Conservation (phyloP, 495 filamentous ascomycete genomes). For the Aspergillus sclerotioniger region DNA sequence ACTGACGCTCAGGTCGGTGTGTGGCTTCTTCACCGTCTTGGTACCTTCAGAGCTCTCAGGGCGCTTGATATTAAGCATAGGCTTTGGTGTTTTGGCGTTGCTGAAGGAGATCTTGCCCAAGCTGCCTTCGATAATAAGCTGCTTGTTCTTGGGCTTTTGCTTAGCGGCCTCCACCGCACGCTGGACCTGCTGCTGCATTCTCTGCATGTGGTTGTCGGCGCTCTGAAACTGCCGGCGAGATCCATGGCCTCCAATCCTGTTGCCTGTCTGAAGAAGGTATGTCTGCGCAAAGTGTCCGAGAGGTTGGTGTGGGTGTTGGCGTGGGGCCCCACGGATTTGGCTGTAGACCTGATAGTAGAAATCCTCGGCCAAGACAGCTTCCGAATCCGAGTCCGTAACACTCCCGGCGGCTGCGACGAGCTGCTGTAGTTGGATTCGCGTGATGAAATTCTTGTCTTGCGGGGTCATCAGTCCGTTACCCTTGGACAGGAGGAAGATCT, state of each 20-base stretch:
- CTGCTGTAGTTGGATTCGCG: constrained; percentile 94
- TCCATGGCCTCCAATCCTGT: constrained; percentile 62
- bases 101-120: constrained; percentile 98
- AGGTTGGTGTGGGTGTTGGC: constrained; percentile 86
- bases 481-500: constrained; percentile 89
- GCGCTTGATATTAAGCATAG: constrained; percentile 91
- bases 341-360: constrained; percentile 98
- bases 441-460: constrained; percentile 99
- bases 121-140: constrained; percentile 97
- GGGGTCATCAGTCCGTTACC: constrained; percentile 99
- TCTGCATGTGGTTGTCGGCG: constrained; percentile 95
- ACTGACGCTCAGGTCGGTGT: constrained; percentile 51
- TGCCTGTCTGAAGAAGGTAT: constrained; percentile 90
- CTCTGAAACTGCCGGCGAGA: constrained; percentile 66
- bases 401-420: constrained; percentile 89
- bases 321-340: constrained; percentile 83
- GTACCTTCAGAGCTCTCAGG: constrained; percentile 62
- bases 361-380: constrained; percentile 80
- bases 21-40: constrained; percentile 42
- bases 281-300: constrained; percentile 96
- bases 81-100: constrained; percentile 94
- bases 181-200: constrained; percentile 99
- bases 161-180: constrained; percentile 96
- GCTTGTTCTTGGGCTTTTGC: constrained; percentile 94
- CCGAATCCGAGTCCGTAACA: constrained; percentile 72